Base-by-base conservation (phyloP, 1,139 yeast genomes). In the Kluyveromyces marxianus region DNA sequence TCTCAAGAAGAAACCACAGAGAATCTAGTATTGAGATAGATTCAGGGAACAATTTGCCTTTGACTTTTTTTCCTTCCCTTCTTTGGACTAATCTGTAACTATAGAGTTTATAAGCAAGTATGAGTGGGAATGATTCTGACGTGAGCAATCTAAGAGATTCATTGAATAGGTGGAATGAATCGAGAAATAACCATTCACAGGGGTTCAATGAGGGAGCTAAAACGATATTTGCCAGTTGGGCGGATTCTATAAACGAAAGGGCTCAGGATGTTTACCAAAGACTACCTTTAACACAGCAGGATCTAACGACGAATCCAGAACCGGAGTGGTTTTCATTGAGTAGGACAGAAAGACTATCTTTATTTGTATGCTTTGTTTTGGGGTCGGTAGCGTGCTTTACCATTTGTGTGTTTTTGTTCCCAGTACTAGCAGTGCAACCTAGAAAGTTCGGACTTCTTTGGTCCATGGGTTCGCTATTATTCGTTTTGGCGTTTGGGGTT, bases 381-480 rank as follows among this genome's bases (percentile, higher is more conserved):
- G 95, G 94, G 0, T 78, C 96, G 0, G 68, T 76, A 21, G 79
- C 85, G 3, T 89, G 96, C 59, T 92, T 92, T 66, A 76, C 81
- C 5, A 69, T 90, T 37, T 86, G 96, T 54, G 78, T 92, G 58
- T 80, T 88, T 48, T 68, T 90, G 57, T 81, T 92, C 63, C 97
- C 98, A 0, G 90, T 92, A 14, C 71, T 92, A 52, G 94, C 96
- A 3, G 69, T 90, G 46, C 82, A 87, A 57, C 98, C 98, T 14
- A 74, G 96, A 47, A 92, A 92, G 65, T 92, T 92, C 61, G 97
- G 87, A 4, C 67, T 83, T 56, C 62, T 94, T 39, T 92, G 98
- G 98, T 81, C 96, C 1, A 72, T 92, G 66, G 98, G 97, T 0
- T 85, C 96, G 1, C 61, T 92, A 21, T 69, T 92, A 39, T 92